Evolutionary conservation across 441 rosid species (phyloP).

Genomic region (Euphorbia celastroides): DNA sequence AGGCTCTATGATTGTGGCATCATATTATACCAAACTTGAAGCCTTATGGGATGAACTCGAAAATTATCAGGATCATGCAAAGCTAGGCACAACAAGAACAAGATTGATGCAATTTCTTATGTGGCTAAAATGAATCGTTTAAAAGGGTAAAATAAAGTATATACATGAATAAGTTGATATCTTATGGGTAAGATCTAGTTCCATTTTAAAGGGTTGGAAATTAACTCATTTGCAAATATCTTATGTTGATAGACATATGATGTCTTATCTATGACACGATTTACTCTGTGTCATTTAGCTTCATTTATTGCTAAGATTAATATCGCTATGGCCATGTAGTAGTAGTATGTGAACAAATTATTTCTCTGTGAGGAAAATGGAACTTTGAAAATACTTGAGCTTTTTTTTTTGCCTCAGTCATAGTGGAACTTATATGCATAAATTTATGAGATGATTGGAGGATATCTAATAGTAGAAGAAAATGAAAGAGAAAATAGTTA

Average conservation of each 20-base stretch:
- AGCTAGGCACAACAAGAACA: no score
- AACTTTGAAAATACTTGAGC: no score
- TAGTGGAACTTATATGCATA: not conserved
- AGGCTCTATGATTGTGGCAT: not conserved
- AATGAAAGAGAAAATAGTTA: not conserved
- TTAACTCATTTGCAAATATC: not conserved
- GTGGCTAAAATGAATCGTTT: no score
- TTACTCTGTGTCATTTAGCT: not conserved
- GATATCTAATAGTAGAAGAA: not conserved
- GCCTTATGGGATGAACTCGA: not conserved
- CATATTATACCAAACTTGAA: not conserved
- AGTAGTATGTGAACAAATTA: not conserved
- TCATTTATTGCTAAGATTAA: not conserved
- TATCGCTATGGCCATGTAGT: not conserved
- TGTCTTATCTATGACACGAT: no score
- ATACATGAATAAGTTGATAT: no score
- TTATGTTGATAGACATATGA: not conserved
- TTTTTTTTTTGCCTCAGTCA: not conserved
- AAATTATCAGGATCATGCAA: no score
- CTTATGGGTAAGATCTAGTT: no score
- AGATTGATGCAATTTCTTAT: no score
- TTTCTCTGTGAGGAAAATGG: not conserved
- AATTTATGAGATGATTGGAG: not conserved
- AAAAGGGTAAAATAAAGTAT: no score
- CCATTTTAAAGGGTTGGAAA: no score